Base-by-base conservation (phyloP, 2,329 filamentous ascomycete species). In the Paecilomyces niveus region DNA sequence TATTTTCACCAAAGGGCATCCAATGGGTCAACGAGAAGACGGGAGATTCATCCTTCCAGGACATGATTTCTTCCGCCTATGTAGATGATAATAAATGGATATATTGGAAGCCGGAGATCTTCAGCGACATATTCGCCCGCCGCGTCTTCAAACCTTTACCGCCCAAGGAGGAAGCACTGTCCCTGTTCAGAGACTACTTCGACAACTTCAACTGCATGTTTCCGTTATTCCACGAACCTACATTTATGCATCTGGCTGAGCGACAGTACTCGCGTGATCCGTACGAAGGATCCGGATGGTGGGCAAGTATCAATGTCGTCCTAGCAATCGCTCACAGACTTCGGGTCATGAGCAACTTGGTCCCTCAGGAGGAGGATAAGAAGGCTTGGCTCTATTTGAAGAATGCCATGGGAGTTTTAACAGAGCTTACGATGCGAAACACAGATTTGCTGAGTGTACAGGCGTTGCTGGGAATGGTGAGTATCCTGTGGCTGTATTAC, bases 131-230 rank as follows among this genome's bases (percentile, higher is more conserved):
- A 21, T 97, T 97, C 76, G 85, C 87, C 56, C 86, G 92, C 39
- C 87, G 88, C 15, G 83, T 96, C 29, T 97, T 93, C 80, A 88
- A 89, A 61, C 88, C 86, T 15, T 75, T 97, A 32, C 94, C 94
- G 2, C 81, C 89, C 0, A 95, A 95, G 73, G 81, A 86, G n/a
- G 92, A 97, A 75, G 90, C 92, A 0, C 74, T 95, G 61, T 95
- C 91, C 1, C 78, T 97, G 39, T 84, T 97, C 61, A 91, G 89
- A 73, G 94, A 99, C 73, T 99, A 89, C 70, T 99, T 99, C 65
- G 90, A 96, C 69, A 97, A 97, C 76, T 97, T 99, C 82, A 99
- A 99, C 78, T 94, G 91, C 84, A 93, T 97, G 84, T 96, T 97
- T 70, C 94, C 94, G 5, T 81, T 99, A 3, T 99, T 96, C 69